Percentiles rank a stretch among this genome's conserved stretches.
Conservation (phyloP, 2,329 filamentous ascomycete genomes). For the Parastagonospora avenae region DNA sequence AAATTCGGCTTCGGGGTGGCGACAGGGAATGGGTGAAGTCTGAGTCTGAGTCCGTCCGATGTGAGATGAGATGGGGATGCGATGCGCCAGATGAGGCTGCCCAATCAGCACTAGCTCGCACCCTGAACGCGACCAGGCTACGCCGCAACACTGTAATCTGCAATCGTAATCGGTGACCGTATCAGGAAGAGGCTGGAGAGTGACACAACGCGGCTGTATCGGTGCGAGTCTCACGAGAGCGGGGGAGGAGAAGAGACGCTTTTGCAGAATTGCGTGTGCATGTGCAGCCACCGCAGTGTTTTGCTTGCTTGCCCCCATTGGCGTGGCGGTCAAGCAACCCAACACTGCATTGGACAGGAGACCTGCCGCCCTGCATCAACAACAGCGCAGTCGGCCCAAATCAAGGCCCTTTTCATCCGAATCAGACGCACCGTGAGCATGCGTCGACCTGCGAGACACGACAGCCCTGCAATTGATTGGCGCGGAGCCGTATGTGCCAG, state of each 20-base stretch:
- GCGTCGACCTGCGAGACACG: constrained; percentile 20
- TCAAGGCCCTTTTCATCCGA: constrained; percentile 16
- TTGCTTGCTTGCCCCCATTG: constrained; percentile 10
- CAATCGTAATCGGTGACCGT: constrained; percentile 8
- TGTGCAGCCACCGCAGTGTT: constrained; percentile 22
- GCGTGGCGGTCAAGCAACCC: constrained; percentile 36
- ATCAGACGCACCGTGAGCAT: constrained; percentile 20
- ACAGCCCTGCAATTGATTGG: constrained; percentile 23
- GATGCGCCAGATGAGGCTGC: constrained; percentile 10
- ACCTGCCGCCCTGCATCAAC: constrained; percentile 20
- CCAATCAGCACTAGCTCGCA: constrained; percentile 18
- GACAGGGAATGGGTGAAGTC: constrained; percentile 4
- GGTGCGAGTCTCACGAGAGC: constrained; percentile 21
- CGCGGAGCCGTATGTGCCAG: constrained; percentile 19
- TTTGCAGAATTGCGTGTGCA: constrained; percentile 10
- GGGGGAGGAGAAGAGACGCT: constrained; percentile 16
- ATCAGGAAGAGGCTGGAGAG: constrained; percentile 8
- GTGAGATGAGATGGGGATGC: constrained; percentile 18
- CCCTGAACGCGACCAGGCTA: constrained; percentile 6
- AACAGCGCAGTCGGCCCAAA: constrained; percentile 26
- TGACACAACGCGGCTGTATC: constrained; percentile 16
- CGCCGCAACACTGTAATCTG: constrained; percentile 5
- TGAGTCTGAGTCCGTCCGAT: constrained; percentile 19
- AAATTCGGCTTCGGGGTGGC: constrained; percentile 1
- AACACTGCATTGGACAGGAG: constrained; percentile 15